A percentile compares a stretch with the other conserved stretches of the same genome.
phyloP scores from a whole-genome alignment of 2,329 filamentous ascomycete species.

The Dactylellina sp. region DNA sequence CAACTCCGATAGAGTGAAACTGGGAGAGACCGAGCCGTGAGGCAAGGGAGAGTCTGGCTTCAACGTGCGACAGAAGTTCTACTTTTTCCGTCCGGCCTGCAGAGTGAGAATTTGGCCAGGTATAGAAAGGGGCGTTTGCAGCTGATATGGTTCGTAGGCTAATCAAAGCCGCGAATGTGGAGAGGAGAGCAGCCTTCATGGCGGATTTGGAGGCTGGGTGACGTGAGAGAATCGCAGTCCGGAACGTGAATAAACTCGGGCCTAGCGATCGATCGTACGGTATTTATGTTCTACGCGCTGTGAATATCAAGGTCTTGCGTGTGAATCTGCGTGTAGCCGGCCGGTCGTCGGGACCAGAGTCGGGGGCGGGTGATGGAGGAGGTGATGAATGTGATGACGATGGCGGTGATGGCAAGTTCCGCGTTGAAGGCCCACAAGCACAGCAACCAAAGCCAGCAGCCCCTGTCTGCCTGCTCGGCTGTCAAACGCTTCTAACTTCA shows the following conservation, averaged over 20 bases:
- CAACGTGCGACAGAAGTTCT: slow-evolving; percentile 38
- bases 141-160: slow-evolving; percentile 40
- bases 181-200: slow-evolving; percentile 47
- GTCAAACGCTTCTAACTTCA: slow-evolving; percentile 47
- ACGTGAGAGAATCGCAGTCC: slow-evolving; percentile 35
- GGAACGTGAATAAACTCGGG: slow-evolving; percentile 6
- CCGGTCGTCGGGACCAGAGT: slow-evolving; percentile 22
- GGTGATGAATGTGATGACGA: slow-evolving; percentile 33
- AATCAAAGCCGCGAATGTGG: slow-evolving; percentile 41
- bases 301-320: not conserved
- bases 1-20: slow-evolving; percentile 47
- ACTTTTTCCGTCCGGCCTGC: slow-evolving; percentile 29
- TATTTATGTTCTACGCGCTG: not conserved
- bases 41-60: slow-evolving; percentile 44
- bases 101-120: slow-evolving; percentile 46
- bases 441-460: slow-evolving; percentile 1
- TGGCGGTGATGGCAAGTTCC: slow-evolving; percentile 51
- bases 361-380: not conserved
- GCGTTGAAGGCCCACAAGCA: slow-evolving; percentile 27
- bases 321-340: not conserved
- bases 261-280: not conserved
- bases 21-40: slow-evolving; percentile 54
- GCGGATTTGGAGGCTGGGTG: slow-evolving; percentile 38
- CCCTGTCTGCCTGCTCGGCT: slow-evolving; percentile 18
- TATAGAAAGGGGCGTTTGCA: slow-evolving; percentile 51